Evolutionary conservation across 805 yeast genomes (phyloP), one percentile per base, ranked within the genome.

Genomic region (Wickerhamiella allomyrinae): DNA sequence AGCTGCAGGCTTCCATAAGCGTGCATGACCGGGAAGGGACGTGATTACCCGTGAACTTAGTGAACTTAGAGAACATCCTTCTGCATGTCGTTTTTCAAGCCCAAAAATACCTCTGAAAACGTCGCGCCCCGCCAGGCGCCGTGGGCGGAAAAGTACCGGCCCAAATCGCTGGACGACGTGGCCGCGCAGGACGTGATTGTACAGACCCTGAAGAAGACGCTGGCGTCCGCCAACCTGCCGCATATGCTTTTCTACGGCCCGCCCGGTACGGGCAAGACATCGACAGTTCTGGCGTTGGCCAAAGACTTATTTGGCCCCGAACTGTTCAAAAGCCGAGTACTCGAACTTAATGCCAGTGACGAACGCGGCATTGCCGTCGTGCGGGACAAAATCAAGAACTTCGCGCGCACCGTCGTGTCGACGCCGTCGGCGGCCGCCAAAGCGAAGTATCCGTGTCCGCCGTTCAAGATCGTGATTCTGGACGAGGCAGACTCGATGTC

Each of bases 401-500:
- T 91, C 65, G 96, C 97, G 13, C 68, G 95, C 46, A 63, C 86
- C 36, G 73, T 86, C 0, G 84, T 87, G 1, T 79, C 95, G 0
- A 80, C 79, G 46, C 93, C 96, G 1, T 57, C 81, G 1, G 66
- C 69, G 13, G 79, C 76, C 33, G 91, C 81, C 52, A 60, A 72
- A 40, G 73, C 65, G 33, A 71, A 76, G 15, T 87, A 86, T 62
- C 95, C 97, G 2, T 89, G 97, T 57, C 97, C 98, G 1, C 96
- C 97, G 5, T 91, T 83, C 62, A 91, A 91, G 58, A 76, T 91
- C 53, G 80, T 91, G 49, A 83, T 91, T 34, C 63, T 91, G 41
- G 96, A 87, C 64, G 96, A 87, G 61, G 96, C 96, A 1, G 96
- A 87, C 60, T 82, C 93, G 14, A 86, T 87, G 95, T 86, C 96